Conservation (phyloP, 495 filamentous ascomycete species). For the Ascobolus immersus region DNA sequence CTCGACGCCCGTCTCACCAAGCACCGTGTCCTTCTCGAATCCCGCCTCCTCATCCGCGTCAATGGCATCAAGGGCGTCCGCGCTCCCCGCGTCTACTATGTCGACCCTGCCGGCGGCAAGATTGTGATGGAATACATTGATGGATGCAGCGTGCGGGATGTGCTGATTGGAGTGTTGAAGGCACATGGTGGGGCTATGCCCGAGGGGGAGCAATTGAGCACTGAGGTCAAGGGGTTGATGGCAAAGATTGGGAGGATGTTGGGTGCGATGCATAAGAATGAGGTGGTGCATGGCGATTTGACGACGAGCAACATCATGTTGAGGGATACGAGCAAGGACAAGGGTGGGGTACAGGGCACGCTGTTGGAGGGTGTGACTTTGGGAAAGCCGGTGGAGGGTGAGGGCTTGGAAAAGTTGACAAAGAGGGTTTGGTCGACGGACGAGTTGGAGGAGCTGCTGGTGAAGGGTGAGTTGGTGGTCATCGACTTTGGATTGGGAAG, state of each 20-base stretch:
- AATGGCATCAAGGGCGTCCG: conserved; percentile 10
- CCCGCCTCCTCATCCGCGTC: conserved; percentile 31
- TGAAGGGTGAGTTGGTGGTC: conserved; percentile 66
- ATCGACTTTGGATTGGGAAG: conserved; percentile 90
- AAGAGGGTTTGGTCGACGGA: conserved; percentile 16
- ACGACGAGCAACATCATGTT: conserved; percentile 97
- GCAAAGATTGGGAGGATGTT: conserved; percentile 44
- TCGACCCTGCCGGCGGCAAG: conserved; percentile 33
- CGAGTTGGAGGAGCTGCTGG: too few relatives aligned
- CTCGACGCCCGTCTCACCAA: conserved; percentile 75
- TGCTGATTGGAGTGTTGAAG: conserved; percentile 38
- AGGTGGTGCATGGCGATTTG: conserved; percentile 81
- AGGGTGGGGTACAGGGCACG: conserved; percentile 5
- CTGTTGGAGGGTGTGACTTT: conserved; percentile 4
- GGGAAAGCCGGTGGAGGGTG: conserved; percentile 1
- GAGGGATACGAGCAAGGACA: conserved; percentile 18
- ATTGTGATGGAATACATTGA: conserved; percentile 76
- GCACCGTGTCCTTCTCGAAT: conserved; percentile 63
- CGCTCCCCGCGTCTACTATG: conserved; percentile 16
- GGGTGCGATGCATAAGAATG: conserved; percentile 53
- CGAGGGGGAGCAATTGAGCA: conserved; percentile 6
- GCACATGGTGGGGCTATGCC: conserved; percentile 21
- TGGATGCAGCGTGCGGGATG: conserved; percentile 39
- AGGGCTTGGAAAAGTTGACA: conserved; percentile 8
- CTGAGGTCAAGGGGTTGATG: conserved; percentile 31